Evolutionary conservation across 2,329 filamentous ascomycete species (phyloP).

Genomic region (Aspergillus sp.): DNA sequence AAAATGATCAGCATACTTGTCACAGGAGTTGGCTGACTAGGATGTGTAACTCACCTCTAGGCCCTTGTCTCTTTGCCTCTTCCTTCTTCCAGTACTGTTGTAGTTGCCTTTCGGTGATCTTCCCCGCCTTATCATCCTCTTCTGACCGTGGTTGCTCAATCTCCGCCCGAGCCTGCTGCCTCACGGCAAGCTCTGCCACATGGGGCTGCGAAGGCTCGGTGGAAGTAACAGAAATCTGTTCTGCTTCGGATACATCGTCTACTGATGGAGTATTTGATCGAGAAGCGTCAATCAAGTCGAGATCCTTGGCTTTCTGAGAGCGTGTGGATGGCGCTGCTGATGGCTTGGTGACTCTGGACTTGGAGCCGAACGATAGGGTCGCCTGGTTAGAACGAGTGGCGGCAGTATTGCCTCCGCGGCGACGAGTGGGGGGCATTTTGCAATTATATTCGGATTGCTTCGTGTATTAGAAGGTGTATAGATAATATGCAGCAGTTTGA

Average conservation of each 20-base stretch:
- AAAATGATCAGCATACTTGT: background rate
- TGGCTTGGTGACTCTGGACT: constrained; percentile 62
- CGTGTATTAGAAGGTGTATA: background rate
- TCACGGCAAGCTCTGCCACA: constrained; percentile 40
- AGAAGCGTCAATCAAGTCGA: constrained; percentile 39
- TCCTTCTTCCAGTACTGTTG: constrained; percentile 74
- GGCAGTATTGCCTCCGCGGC: constrained; percentile 38
- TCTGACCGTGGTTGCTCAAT: constrained; percentile 35
- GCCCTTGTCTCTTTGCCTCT: constrained; percentile 68
- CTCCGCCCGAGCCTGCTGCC: constrained; percentile 53
- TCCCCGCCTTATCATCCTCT: constrained; percentile 55
- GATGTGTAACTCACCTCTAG: constrained; percentile 48
- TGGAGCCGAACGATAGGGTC: constrained; percentile 64
- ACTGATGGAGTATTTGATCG: constrained; percentile 29
- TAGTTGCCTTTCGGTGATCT: constrained; percentile 69
- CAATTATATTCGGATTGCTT: background rate
- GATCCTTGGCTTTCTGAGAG: constrained; percentile 35
- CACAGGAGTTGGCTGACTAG: background rate
- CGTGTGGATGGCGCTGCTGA: constrained; percentile 34
- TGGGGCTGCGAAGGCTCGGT: constrained; percentile 33
- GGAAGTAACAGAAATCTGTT: constrained; percentile 29
- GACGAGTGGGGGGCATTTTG: constrained; percentile 47
- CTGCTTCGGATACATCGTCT: constrained; percentile 28
- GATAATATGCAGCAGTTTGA: background rate
- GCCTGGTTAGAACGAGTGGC: constrained; percentile 52